Evolutionary conservation across 1,284 basidiomycete genomes (phyloP).

Genomic region (Sanghuangporus weigelae): DNA sequence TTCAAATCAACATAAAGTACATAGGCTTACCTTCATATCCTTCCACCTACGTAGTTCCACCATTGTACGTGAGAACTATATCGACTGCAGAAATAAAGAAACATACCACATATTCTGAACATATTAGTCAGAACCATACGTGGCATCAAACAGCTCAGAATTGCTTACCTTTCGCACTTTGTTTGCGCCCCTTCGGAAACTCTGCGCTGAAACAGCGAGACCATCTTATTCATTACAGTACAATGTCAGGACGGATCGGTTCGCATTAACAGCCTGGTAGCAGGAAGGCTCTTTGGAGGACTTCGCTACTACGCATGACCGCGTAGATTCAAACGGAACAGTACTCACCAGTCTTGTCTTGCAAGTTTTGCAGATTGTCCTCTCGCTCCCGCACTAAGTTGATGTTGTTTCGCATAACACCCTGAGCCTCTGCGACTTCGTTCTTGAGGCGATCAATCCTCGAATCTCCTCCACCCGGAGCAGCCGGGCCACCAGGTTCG

Average conservation of each 20-base stretch:
- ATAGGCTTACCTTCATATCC: conserved; percentile 80
- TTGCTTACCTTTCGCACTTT: conserved; percentile 91
- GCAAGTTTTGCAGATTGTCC: conserved; percentile 11
- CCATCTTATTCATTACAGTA: conserved; percentile 57
- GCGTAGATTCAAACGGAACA: not conserved
- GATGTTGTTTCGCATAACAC: conserved; percentile 17
- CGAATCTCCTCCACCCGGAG: conserved; percentile 1
- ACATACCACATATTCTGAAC: conserved; percentile 80
- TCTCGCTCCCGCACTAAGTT: conserved; percentile 11
- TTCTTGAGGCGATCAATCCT: conserved; percentile 11
- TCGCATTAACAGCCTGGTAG: not conserved
- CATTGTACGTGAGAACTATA: conserved; percentile 3
- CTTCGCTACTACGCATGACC: not conserved
- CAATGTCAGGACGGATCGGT: not conserved
- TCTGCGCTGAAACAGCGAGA: conserved; percentile 97
- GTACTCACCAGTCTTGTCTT: conserved; percentile 16
- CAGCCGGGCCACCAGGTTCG: not conserved
- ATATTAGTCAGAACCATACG: not conserved
- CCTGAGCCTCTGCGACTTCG: conserved; percentile 6
- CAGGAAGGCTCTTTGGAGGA: not conserved
- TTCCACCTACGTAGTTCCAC: conserved; percentile 68
- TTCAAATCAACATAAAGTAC: not conserved
- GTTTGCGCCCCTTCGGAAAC: conserved; percentile 96
- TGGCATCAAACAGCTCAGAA: not conserved
- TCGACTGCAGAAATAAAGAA: not conserved